Percentiles rank a stretch among this genome's conserved stretches.
Conservation (phyloP, 2,329 filamentous ascomycete genomes). For the Gliomastix tumulicola region DNA sequence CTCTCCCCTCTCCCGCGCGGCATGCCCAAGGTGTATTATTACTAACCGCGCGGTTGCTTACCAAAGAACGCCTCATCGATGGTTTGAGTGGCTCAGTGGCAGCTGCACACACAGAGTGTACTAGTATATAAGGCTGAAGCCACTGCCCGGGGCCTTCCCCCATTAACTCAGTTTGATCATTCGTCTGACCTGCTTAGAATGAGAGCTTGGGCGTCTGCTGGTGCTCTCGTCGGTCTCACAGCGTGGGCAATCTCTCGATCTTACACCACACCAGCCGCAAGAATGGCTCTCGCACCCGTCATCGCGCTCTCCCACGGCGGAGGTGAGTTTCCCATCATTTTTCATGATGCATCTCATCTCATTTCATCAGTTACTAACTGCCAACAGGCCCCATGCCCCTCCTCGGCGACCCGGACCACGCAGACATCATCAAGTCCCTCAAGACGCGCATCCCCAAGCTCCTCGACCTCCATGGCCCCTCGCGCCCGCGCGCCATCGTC, state of each 20-base stretch:
- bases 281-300: slow-evolving; percentile 34
- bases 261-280: slow-evolving; percentile 5
- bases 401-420: slow-evolving; percentile 46
- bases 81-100: no score
- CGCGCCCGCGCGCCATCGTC: slow-evolving; percentile 43
- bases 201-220: slow-evolving; percentile 1
- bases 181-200: no score
- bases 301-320: slow-evolving; percentile 44
- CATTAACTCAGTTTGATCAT: no score
- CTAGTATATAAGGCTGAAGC: no score
- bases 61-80: no score
- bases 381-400: slow-evolving; percentile 46
- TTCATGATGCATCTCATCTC: not conserved
- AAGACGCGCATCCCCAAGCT: slow-evolving; percentile 46
- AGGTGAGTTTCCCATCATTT: slow-evolving; percentile 18
- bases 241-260: slow-evolving; percentile 1
- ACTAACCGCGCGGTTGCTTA: no score
- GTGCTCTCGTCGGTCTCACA: slow-evolving; percentile 1
- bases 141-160: no score
- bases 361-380: not conserved
- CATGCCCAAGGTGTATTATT: no score
- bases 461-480: slow-evolving; percentile 43
- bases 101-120: no score
- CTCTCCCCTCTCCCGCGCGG: no score
- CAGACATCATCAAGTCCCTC: slow-evolving; percentile 42